Evolutionary conservation across 1,284 basidiomycete genomes (phyloP), one percentile per base, ranked within the genome.

Genomic region (Megacollybia platyphylla): DNA sequence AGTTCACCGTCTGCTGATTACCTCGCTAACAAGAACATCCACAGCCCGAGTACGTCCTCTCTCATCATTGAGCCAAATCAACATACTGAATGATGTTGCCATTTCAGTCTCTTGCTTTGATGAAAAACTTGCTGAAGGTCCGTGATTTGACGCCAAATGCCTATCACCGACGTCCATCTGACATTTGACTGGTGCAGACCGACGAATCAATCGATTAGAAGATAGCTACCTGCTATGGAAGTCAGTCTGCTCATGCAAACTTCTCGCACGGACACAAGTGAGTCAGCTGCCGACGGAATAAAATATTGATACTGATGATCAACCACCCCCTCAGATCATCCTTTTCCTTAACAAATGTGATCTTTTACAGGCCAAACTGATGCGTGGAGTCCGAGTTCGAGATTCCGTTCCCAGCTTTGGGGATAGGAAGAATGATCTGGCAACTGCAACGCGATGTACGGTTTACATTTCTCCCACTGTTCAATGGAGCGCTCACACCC

Each of bases 151-250:
- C 13, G 24, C 39, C 29, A 11, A 13, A 9, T 29, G 28, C 18
- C 27, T 17, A 34, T 17, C 11, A 27, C 29, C 15, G 15, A 42
- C 5, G 31, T 10, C n/a, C 11, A 2, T n/a, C 28, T 38, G 20
- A 24, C 20, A 35, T 11, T 15, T 31, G 36, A 38, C 39, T n/a
- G 11, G 18, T 17, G 5, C 27, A 51, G 82, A 85, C 52, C 65
- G 63, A 5, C 62, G 61, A 4, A 70, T 85, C 31, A 85, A 85
- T 56, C 71, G 82, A 13, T 59, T 86, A 18, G 77, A 83, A 55
- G 82, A 86, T 52, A 79, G 79, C 44, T 76, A 76, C 52, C 65
- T 79, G 11, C 68, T 86, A 11, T 86, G 83, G 83, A 70, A 71
- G 42, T 70, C 73, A 17, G 73, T 86, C 40, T 76, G 76, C 46